phyloP scores from a whole-genome alignment of 2,329 filamentous ascomycete genomes.

The Sclerotinia minor region DNA sequence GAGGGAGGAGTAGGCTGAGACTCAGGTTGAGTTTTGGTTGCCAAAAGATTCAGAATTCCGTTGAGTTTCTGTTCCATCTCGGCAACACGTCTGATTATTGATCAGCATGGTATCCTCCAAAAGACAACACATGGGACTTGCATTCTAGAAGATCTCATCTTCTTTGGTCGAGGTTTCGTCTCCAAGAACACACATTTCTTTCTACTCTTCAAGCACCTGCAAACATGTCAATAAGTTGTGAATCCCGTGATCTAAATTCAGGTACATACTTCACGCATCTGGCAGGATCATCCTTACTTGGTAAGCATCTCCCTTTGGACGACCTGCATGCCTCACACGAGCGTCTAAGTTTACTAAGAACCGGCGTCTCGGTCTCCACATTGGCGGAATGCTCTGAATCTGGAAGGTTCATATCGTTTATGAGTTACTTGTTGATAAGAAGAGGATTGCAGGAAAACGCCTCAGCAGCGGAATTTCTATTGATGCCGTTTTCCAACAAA shows the following conservation, averaged over 20 bases:
- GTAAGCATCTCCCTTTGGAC: conserved; percentile 55
- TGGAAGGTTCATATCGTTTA: background rate
- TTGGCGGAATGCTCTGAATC: background rate
- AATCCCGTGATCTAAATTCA: conserved; percentile 45
- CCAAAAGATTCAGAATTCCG: conserved; percentile 30
- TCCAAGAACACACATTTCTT: conserved; percentile 49
- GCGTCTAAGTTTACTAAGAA: conserved; percentile 26
- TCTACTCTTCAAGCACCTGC: conserved; percentile 29
- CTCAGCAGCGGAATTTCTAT: conserved; percentile 1
- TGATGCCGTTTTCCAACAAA: background rate
- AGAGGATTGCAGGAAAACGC: background rate
- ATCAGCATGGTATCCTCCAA: conserved; percentile 9
- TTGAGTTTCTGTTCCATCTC: conserved; percentile 42
- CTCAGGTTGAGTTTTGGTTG: conserved; percentile 27
- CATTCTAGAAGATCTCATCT: conserved; percentile 48
- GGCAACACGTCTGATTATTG: conserved; percentile 36
- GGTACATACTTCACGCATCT: conserved; percentile 56
- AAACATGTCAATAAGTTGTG: conserved; percentile 29
- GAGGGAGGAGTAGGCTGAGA: conserved; percentile 15
- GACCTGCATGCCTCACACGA: conserved; percentile 56
- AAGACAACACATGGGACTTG: conserved; percentile 39
- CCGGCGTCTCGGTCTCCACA: background rate
- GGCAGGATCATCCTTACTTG: conserved; percentile 47
- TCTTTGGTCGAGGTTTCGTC: conserved; percentile 50
- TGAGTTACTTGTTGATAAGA: too few relatives aligned